Evolutionary conservation across 1,139 yeast genomes (phyloP).

Genomic region (Yamadazyma songkhlaensis): DNA sequence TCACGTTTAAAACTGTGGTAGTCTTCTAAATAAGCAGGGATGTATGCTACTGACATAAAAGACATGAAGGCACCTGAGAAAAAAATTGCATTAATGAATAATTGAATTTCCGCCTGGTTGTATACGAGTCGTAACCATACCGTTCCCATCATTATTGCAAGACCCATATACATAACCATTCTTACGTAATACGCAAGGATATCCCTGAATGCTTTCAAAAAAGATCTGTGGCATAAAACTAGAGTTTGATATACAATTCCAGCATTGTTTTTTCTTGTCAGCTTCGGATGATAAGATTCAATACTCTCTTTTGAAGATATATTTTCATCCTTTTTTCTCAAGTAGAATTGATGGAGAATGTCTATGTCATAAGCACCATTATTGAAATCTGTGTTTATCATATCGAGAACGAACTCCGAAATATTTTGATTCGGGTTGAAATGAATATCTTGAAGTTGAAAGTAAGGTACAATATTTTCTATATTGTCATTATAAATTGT

Average conservation of each 20-base stretch:
- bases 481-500: constrained; percentile 17
- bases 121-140: constrained; percentile 34
- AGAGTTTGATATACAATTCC: constrained; percentile 3
- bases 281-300: too few species aligned
- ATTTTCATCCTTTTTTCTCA: neutral
- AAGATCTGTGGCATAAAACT: constrained; percentile 19
- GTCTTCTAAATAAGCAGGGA: constrained; percentile 40
- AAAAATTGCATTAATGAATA: constrained; percentile 38
- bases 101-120: constrained; percentile 30
- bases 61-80: constrained; percentile 44
- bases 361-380: constrained; percentile 4
- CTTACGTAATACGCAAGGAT: constrained; percentile 35
- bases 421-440: constrained; percentile 21
- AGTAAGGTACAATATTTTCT: constrained; percentile 14
- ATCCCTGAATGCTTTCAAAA: constrained; percentile 32
- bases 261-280: too few species aligned
- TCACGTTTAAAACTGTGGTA: constrained; percentile 27
- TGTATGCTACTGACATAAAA: constrained; percentile 42
- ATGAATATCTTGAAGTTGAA: constrained; percentile 16
- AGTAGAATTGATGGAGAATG: constrained; percentile 5
- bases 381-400: constrained; percentile 30
- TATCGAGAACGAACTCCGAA: constrained; percentile 33
- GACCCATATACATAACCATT: constrained; percentile 35
- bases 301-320: too few species aligned
- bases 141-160: constrained; percentile 41